phyloP scores from a whole-genome alignment of 768 basidiomycete species.

The Mycena galopus region DNA sequence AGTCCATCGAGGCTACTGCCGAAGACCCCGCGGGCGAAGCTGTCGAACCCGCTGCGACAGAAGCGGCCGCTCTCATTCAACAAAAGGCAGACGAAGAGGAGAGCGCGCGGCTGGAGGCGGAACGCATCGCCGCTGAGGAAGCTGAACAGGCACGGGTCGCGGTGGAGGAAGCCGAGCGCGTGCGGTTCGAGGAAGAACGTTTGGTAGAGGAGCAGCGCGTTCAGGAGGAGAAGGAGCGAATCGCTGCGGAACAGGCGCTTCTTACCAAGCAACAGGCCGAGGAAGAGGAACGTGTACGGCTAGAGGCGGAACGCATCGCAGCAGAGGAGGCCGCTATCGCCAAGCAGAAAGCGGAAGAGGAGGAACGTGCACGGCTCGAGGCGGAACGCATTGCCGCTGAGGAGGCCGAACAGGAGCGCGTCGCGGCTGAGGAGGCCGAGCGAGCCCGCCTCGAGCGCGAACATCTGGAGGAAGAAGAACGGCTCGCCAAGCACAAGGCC shows the following conservation, averaged over 20 bases:
- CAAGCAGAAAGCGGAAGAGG: neutral
- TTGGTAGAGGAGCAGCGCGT: no score
- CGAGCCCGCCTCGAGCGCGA: slow-evolving; percentile 1
- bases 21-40: neutral
- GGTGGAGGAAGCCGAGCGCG: neutral
- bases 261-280: slow-evolving; percentile 2
- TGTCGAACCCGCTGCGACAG: slow-evolving; percentile 2
- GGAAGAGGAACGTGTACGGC: neutral
- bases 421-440: no score
- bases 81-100: neutral
- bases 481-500: slow-evolving; percentile 8
- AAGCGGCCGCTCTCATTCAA: neutral
- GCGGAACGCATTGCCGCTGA: slow-evolving; percentile 4
- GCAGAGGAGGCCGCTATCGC: neutral
- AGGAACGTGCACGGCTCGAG: neutral
- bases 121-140: neutral
- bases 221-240: neutral
- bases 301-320: neutral
- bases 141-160: neutral
- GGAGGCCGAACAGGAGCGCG: slow-evolving; percentile 4
- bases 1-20: neutral
- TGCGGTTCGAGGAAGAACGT: neutral
- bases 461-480: slow-evolving; percentile 1
- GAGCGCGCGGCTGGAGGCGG: neutral
- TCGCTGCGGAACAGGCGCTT: neutral